Base-by-base conservation (phyloP, 2,329 filamentous ascomycete genomes). In the Xylaria sp. region DNA sequence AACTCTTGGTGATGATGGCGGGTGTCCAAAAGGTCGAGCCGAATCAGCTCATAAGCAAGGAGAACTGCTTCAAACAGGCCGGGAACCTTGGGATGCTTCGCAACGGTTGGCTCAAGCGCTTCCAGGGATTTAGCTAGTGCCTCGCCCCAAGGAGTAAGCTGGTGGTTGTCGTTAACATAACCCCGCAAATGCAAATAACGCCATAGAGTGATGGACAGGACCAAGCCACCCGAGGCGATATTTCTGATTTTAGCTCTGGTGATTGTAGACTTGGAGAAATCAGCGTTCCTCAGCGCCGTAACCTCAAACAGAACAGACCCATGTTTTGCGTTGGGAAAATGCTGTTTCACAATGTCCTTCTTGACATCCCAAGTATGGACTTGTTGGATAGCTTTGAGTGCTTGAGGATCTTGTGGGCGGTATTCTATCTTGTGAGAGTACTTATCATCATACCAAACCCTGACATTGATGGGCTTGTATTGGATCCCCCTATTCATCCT, bases 171-270 rank as follows among this genome's bases (percentile, higher is more conserved):
- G 73, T 96, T 89, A 56, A 97, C 86, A 76, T 97, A 99, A 28
- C 91, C 94, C 67, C 94, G 89, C 58, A 98, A 85, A 77, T 97
- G 93, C 26, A 99, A 85, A 80, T 97, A 96, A 64, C 94, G 89
- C 92, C 93, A 97, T 67, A 95, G 86, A 6, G 91, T 88, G 74
- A 97, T 93, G 20, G 88, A 88, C 7, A 85, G 81, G 63, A 93
- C 82, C 63, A 95, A 87, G 75, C 96, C 92, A 17, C 81, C 78
- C 26, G 84, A 85, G 58, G 91, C 86, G 71, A 91, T 88, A n/a
- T 90, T 88, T 67, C 86, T 88, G 15, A 81, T 77, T 74, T 83
- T 85, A 72, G 86, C 88, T 64, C 85, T 87, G 28, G 87, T 83
- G 60, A 93, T 85, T 0, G 93, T 93, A 73, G 88, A 89, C 64